Evolutionary conservation across 202 grass and related monocot species (phyloP).

Genomic region (Cymbopogon flexuosus): DNA sequence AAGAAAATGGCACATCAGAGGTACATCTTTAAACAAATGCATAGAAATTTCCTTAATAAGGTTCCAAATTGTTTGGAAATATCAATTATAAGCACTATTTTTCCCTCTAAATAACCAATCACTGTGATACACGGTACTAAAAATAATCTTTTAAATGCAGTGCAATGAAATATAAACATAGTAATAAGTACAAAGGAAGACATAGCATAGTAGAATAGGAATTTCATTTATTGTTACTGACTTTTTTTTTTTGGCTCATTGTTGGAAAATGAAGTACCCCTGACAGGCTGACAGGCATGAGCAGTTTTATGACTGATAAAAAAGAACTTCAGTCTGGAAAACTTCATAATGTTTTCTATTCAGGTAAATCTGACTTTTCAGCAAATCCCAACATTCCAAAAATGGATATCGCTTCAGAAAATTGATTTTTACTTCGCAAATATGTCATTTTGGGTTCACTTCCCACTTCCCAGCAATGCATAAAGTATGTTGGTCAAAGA

Average conservation of each 20-base stretch:
- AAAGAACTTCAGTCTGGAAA: not conserved
- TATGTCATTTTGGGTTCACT: not conserved
- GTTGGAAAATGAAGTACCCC: slow-evolving; percentile 4
- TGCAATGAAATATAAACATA: not conserved
- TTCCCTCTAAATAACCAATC: not conserved
- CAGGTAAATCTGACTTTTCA: slow-evolving; percentile 12
- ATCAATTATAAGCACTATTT: not conserved
- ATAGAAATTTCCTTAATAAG: not conserved
- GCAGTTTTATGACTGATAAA: not conserved
- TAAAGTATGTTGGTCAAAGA: not conserved
- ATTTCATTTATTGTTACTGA: not conserved
- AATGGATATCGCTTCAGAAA: not conserved
- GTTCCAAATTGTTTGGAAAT: not conserved
- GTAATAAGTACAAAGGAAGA: not conserved
- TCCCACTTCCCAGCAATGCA: not conserved
- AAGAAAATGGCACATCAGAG: slow-evolving; percentile 29
- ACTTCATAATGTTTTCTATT: slow-evolving; percentile 1
- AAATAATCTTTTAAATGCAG: not conserved
- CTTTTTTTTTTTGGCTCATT: not conserved
- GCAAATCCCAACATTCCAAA: not conserved
- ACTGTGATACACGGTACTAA: not conserved
- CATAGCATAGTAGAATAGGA: not conserved
- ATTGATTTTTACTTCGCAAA: not conserved
- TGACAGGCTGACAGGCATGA: not conserved
- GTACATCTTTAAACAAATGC: slow-evolving; percentile 6